These are phyloP conservation scores for Blastocystis sp. DNA, from an alignment of 352 stramenopile species.

Conservation along the genomic window DNA sequence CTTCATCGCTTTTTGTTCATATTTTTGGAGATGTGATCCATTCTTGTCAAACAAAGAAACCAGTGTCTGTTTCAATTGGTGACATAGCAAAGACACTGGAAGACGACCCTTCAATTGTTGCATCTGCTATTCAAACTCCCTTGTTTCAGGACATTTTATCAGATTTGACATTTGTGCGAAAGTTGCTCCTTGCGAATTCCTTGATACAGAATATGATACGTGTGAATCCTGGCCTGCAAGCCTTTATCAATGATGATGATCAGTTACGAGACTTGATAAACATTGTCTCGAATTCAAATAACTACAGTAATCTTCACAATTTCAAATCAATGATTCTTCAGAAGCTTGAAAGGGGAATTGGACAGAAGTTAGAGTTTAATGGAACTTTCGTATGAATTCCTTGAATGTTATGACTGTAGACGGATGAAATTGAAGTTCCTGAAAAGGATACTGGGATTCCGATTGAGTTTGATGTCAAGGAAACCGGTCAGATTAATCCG, in stretches of 20 bases:
- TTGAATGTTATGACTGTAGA: not conserved
- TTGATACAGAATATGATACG: slow-evolving; percentile 1
- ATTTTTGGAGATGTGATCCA: slow-evolving; percentile 51
- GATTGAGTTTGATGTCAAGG: not conserved
- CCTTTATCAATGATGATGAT: slow-evolving; percentile 36
- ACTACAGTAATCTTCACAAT: slow-evolving; percentile 16
- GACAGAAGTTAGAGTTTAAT: slow-evolving; percentile 8
- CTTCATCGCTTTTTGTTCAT: slow-evolving; percentile 29
- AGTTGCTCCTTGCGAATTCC: slow-evolving; percentile 33
- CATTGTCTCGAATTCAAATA: slow-evolving; percentile 4
- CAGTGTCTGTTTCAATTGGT: not conserved
- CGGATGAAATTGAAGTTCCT: not conserved
- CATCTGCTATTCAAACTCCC: not conserved
- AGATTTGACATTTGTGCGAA: slow-evolving; percentile 17
- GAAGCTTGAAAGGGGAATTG: slow-evolving; percentile 18
- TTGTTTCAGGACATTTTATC: slow-evolving; percentile 27
- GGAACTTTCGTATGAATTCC: not conserved
- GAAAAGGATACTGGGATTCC: not conserved
- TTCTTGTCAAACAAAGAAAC: not conserved
- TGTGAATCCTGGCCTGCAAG: not conserved
- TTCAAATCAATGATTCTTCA: slow-evolving; percentile 21
- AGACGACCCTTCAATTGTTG: not conserved
- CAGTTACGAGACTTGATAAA: slow-evolving; percentile 9
- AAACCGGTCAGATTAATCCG: not conserved
- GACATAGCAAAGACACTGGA: not conserved